phyloP scores from a whole-genome alignment of 345 rosid genomes.

The Arabis alpina region DNA sequence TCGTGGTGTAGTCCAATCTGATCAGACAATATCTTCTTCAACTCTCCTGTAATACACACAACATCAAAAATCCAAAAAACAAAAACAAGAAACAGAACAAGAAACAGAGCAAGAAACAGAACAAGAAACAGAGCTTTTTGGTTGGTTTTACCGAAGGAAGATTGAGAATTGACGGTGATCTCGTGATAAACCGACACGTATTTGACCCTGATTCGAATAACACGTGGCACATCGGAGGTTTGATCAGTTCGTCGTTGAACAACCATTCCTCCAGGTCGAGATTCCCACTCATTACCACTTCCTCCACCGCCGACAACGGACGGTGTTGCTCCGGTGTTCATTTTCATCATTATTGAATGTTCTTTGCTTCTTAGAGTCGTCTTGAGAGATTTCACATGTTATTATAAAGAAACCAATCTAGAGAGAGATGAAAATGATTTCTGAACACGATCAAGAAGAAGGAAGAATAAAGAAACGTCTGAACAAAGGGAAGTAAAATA shows the following conservation, averaged over 20 bases:
- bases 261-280: constrained; percentile 98
- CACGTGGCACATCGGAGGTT: constrained; percentile 67
- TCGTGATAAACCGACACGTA: constrained; percentile 81
- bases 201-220: constrained; percentile 84
- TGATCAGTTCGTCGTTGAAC: constrained; percentile 89
- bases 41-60: constrained; percentile 66
- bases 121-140: neutral
- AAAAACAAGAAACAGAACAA: too few relatives aligned
- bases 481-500: constrained; percentile 44
- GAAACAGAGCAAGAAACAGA: too few relatives aligned
- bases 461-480: constrained; percentile 46
- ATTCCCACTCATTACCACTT: constrained; percentile 75
- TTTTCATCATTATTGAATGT: constrained; percentile 42
- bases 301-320: constrained; percentile 49
- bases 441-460: constrained; percentile 35
- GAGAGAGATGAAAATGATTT: constrained; percentile 33
- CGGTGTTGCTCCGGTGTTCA: constrained; percentile 35
- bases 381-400: constrained; percentile 36
- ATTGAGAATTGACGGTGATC: constrained; percentile 73
- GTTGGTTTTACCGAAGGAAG: constrained; percentile 71
- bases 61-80: neutral
- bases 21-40: constrained; percentile 83
- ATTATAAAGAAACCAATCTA: constrained; percentile 23
- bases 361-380: constrained; percentile 28
- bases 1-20: constrained; percentile 84